Conservation (phyloP, 768 basidiomycete genomes). For the Russula sp. region DNA sequence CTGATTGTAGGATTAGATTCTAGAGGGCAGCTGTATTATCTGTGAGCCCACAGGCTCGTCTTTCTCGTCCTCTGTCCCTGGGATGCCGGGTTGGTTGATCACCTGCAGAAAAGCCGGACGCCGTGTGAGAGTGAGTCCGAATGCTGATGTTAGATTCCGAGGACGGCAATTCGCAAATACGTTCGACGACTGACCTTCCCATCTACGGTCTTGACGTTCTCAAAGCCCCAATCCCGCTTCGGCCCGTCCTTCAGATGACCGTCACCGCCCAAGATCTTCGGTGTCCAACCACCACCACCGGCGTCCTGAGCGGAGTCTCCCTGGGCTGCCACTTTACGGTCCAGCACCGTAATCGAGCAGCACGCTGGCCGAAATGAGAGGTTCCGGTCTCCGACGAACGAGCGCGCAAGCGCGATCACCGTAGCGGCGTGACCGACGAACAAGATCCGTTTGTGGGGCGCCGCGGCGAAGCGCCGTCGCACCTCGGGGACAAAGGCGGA, state of each 20-base stretch:
- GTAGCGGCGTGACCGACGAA: constrained; percentile 75
- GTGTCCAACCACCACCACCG: constrained; percentile 43
- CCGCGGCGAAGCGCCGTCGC: constrained; percentile 38
- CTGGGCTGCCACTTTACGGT: constrained; percentile 27
- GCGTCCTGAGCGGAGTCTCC: constrained; percentile 20
- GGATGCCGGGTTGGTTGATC: constrained; percentile 60
- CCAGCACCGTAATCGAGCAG: constrained; percentile 61
- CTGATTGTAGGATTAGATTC: constrained; percentile 15
- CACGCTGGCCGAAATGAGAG: constrained; percentile 52
- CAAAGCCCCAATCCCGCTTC: constrained; percentile 75
- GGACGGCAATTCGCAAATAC: not conserved
- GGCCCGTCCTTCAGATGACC: constrained; percentile 52
- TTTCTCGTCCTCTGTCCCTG: constrained; percentile 55
- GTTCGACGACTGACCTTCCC: constrained; percentile 46
- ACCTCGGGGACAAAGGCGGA: constrained; percentile 45
- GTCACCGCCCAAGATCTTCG: constrained; percentile 47
- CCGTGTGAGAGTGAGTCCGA: not conserved
- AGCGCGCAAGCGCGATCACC: constrained; percentile 56
- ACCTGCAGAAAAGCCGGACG: constrained; percentile 40
- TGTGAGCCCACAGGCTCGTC: constrained; percentile 57
- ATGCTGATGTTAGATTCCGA: not conserved
- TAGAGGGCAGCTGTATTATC: constrained; percentile 20
- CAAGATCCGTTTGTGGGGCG: constrained; percentile 45
- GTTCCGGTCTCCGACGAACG: constrained; percentile 46
- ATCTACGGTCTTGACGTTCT: constrained; percentile 55